Evolutionary conservation across 768 basidiomycete species (phyloP).

Genomic region (Russula dissimulans): DNA sequence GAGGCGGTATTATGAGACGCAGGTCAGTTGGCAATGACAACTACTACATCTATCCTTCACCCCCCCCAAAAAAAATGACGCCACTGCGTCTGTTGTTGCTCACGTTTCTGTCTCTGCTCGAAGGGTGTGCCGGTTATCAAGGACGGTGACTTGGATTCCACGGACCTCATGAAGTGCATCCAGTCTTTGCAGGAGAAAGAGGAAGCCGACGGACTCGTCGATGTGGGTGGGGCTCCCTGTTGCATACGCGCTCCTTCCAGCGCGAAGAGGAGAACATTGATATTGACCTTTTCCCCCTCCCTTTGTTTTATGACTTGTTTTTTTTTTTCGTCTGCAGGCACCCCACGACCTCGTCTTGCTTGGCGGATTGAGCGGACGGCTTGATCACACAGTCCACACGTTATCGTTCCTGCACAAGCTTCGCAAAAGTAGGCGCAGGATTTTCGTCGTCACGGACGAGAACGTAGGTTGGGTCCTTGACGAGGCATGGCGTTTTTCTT

Average conservation of each 20-base stretch:
- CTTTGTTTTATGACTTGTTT: background rate
- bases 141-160: conserved; percentile 74
- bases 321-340: conserved; percentile 4
- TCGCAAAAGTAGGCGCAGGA: conserved; percentile 44
- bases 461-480: conserved; percentile 87
- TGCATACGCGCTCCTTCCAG: too few relatives aligned
- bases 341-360: conserved; percentile 68
- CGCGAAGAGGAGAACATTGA: too few relatives aligned
- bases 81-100: background rate
- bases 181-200: conserved; percentile 52
- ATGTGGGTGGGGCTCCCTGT: conserved; percentile 27
- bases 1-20: conserved; percentile 48
- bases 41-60: background rate
- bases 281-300: too few relatives aligned
- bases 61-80: too few relatives aligned
- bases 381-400: conserved; percentile 92
- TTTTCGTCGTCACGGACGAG: conserved; percentile 83
- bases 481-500: conserved; percentile 34
- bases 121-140: conserved; percentile 61
- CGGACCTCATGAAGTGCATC: conserved; percentile 94
- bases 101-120: background rate
- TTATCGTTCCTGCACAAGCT: conserved; percentile 80
- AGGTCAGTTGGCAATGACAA: conserved; percentile 32
- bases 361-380: conserved; percentile 81
- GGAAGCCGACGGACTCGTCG: conserved; percentile 25